Conservation (phyloP, 164 flowering plant species). For the Nymphaea colorata region DNA sequence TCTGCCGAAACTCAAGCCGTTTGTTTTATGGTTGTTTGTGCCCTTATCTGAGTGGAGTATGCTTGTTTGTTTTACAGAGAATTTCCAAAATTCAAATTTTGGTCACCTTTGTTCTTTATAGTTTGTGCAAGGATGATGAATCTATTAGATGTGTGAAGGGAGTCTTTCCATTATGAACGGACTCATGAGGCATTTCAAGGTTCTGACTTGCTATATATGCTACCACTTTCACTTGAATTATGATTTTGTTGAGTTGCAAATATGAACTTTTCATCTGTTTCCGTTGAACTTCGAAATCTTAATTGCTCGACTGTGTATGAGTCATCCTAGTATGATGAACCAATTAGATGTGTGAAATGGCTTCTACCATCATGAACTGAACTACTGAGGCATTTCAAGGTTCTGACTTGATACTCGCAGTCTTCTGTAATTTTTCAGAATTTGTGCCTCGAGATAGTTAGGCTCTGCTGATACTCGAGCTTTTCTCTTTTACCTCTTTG, state of each 20-base stretch:
- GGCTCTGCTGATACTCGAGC: not conserved
- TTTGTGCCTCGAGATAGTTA: too few species aligned
- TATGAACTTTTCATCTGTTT: too few species aligned
- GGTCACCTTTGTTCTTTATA: too few species aligned
- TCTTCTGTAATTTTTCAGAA: too few species aligned
- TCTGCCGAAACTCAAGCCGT: too few species aligned
- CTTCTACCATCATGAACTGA: not conserved
- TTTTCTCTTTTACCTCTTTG: not conserved
- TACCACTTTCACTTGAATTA: not conserved
- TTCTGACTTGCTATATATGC: conserved; percentile 2
- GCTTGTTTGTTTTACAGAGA: too few species aligned
- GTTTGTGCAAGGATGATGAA: conserved; percentile 5
- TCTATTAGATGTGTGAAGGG: conserved; percentile 10
- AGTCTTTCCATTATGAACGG: conserved; percentile 1
- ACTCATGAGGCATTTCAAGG: conserved; percentile 4
- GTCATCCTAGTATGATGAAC: not conserved
- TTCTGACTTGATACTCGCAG: not conserved
- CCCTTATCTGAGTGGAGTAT: too few species aligned
- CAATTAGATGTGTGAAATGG: not conserved
- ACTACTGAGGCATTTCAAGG: not conserved
- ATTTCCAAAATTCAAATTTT: too few species aligned
- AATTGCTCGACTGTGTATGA: too few species aligned
- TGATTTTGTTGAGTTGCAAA: not conserved
- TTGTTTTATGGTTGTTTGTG: too few species aligned
- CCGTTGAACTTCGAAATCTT: too few species aligned